A percentile compares a stretch with the other conserved stretches of the same genome.
phyloP scores from a whole-genome alignment of 106 monocot species.

The Dioscorea zingiberensis region DNA sequence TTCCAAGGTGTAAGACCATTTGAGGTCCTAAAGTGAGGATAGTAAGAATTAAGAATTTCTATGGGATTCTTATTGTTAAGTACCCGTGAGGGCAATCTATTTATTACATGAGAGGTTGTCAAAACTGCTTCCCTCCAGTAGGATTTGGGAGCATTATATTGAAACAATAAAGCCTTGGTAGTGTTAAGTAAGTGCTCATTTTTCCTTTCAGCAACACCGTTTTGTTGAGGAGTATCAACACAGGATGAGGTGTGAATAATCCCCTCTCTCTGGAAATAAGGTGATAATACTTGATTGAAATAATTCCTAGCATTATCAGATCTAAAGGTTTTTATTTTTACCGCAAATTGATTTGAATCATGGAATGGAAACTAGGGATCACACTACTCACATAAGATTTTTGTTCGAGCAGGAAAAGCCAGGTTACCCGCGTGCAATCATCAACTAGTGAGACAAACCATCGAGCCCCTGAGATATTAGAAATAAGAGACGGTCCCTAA shows the following conservation, averaged over 20 bases:
- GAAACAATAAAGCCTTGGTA: not conserved
- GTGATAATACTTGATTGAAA: not conserved
- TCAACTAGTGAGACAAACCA: not conserved
- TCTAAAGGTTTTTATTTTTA: slow-evolving; percentile 1
- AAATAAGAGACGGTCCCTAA: not conserved
- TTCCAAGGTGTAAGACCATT: not conserved
- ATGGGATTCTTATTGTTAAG: not conserved
- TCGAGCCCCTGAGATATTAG: not conserved
- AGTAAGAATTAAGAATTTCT: not conserved
- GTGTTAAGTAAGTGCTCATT: not conserved
- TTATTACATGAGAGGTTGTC: not conserved
- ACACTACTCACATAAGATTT: not conserved
- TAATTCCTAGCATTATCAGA: slow-evolving; percentile 3
- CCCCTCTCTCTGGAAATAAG: not conserved
- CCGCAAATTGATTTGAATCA: not conserved
- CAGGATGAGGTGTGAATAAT: not conserved
- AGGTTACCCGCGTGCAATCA: not conserved
- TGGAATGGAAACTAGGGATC: not conserved
- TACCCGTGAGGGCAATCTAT: not conserved
- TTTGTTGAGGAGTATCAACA: slow-evolving; percentile 1
- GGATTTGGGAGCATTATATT: not conserved
- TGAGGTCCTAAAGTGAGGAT: not conserved
- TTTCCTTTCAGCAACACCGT: not conserved
- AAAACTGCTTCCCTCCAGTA: not conserved
- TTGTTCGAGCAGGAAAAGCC: not conserved